A percentile compares a stretch with the other conserved stretches of the same genome.
phyloP scores from a whole-genome alignment of 2,329 filamentous ascomycete genomes.

The Capronia epimyces region DNA sequence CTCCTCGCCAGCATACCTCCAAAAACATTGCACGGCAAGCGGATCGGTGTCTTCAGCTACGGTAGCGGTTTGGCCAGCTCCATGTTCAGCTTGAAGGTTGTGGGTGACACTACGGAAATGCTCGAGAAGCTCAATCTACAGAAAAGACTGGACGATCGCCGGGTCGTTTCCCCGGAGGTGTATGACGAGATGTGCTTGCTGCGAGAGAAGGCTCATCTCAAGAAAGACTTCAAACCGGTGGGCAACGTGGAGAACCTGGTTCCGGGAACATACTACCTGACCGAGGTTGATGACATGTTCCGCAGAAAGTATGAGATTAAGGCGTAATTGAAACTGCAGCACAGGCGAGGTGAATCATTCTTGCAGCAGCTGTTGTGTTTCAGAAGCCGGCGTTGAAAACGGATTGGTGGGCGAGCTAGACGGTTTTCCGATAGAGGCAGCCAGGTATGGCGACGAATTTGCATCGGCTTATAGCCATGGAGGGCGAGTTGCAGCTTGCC shows the following conservation, averaged over 20 bases:
- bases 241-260: conserved; percentile 63
- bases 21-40: conserved; percentile 63
- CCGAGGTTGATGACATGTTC: conserved; percentile 80
- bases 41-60: conserved; percentile 72
- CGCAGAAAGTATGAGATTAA: conserved; percentile 71
- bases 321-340: conserved; percentile 47
- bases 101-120: conserved; percentile 64
- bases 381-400: conserved; percentile 16
- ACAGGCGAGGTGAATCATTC: conserved; percentile 8
- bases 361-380: conserved; percentile 21
- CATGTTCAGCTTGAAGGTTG: conserved; percentile 61
- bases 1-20: conserved; percentile 61
- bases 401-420: conserved; percentile 20
- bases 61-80: conserved; percentile 72
- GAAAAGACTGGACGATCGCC: conserved; percentile 60
- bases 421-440: conserved; percentile 8
- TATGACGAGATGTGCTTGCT: conserved; percentile 78
- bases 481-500: conserved; percentile 4
- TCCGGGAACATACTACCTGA: conserved; percentile 70
- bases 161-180: conserved; percentile 61
- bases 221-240: conserved; percentile 69
- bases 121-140: conserved; percentile 64
- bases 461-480: conserved; percentile 7
- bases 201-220: conserved; percentile 74
- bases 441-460: conserved; percentile 6